These are phyloP conservation scores for Mortierella sp. DNA, from an alignment of 371 early-diverging fungal species.

Conservation along the genomic window DNA sequence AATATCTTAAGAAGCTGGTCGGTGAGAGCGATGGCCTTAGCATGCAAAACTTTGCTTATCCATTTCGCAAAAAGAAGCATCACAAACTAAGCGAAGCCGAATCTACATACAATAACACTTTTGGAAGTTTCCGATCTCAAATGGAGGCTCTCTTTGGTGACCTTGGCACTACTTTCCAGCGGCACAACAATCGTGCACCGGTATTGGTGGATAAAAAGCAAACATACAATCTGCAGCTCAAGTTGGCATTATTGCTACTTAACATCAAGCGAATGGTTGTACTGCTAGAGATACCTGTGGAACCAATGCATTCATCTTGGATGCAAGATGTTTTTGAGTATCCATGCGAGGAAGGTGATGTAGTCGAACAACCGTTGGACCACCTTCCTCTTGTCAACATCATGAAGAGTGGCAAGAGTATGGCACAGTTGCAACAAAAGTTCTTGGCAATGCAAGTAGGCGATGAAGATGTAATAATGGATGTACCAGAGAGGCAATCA, in stretches of 20 bases:
- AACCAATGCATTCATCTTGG: constrained; percentile 15
- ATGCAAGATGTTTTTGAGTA: constrained; percentile 2
- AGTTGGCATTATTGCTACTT: constrained; percentile 5
- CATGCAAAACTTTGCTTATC: constrained; percentile 4
- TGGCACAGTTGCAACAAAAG: not conserved
- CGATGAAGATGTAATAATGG: not conserved
- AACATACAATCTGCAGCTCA: constrained; percentile 18
- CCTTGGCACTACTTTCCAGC: too few species aligned
- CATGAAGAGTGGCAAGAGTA: not conserved
- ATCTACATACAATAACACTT: not conserved
- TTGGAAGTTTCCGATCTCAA: too few species aligned
- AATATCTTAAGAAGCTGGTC: not conserved
- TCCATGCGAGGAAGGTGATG: not conserved
- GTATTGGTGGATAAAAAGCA: not conserved
- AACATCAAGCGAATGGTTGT: constrained; percentile 14
- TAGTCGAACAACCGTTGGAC: not conserved
- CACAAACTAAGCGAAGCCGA: not conserved
- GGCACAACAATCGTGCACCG: constrained; percentile 5
- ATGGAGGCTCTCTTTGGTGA: too few species aligned
- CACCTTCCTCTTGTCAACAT: not conserved
- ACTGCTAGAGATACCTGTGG: not conserved
- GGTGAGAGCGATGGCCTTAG: not conserved
- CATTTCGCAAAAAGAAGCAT: constrained; percentile 11
- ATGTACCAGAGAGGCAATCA: not conserved
- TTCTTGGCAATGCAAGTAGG: not conserved